Evolutionary conservation across 345 rosid species (phyloP).

Genomic region (Bretschneidera sinensis): DNA sequence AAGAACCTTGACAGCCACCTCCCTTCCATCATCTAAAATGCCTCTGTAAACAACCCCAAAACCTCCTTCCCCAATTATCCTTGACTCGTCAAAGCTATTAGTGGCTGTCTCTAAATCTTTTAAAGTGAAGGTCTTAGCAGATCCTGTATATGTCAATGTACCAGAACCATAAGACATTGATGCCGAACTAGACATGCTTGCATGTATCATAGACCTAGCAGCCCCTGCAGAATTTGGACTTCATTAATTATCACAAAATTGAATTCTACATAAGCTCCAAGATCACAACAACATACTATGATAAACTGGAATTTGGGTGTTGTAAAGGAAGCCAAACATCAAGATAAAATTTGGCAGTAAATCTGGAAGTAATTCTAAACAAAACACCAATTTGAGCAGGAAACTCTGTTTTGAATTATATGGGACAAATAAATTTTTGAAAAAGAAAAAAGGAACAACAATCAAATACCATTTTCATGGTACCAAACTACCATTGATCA

Average conservation of each 20-base stretch:
- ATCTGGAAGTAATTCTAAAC: not conserved
- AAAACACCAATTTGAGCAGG: too few relatives aligned
- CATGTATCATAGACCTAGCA: constrained; percentile 12
- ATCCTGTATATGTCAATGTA: constrained; percentile 44
- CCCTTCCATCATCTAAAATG: constrained; percentile 43
- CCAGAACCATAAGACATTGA: constrained; percentile 35
- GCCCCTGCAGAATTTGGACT: constrained; percentile 28
- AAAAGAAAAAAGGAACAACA: not conserved
- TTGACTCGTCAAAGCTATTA: constrained; percentile 37
- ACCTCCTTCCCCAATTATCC: constrained; percentile 71
- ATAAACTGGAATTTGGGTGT: not conserved
- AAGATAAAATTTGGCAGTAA: not conserved
- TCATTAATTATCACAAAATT: not conserved
- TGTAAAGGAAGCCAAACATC: not conserved
- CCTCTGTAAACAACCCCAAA: constrained; percentile 67
- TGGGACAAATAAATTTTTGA: not conserved
- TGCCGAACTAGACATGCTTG: constrained; percentile 28
- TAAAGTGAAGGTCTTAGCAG: constrained; percentile 46
- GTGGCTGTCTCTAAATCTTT: constrained; percentile 52
- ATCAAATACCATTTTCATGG: constrained; percentile 48
- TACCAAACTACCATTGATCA: constrained; percentile 41
- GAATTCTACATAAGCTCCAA: not conserved
- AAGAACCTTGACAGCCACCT: constrained; percentile 72
- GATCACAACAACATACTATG: not conserved
- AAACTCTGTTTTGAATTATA: too few relatives aligned